Evolutionary conservation across 345 rosid species (phyloP).

Genomic region (Lumnitzera littorea): DNA sequence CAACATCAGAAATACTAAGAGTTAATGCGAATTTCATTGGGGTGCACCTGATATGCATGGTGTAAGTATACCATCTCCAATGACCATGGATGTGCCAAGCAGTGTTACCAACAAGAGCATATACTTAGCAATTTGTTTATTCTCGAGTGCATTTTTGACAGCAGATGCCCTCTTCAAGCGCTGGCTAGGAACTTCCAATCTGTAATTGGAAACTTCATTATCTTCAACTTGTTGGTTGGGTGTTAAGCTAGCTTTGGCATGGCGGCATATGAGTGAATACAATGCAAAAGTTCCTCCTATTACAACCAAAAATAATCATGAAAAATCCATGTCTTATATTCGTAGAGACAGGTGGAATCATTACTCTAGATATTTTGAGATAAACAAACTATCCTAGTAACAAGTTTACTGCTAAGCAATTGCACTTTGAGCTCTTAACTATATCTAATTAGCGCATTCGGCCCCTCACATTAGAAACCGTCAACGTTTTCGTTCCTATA

Average conservation of each 20-base stretch:
- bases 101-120: conserved; percentile 17
- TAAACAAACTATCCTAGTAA: too few relatives aligned
- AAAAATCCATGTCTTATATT: too few relatives aligned
- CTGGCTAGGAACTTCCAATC: conserved; percentile 7
- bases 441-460: too few relatives aligned
- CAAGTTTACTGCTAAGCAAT: too few relatives aligned
- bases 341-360: too few relatives aligned
- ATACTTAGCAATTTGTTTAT: conserved; percentile 12
- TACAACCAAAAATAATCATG: too few relatives aligned
- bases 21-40: too few relatives aligned
- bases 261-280: conserved; percentile 27
- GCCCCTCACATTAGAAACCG: too few relatives aligned
- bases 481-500: too few relatives aligned
- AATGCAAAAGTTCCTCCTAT: conserved; percentile 30
- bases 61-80: conserved; percentile 34
- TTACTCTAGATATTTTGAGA: too few relatives aligned
- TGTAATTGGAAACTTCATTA: conserved; percentile 14
- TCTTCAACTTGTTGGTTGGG: conserved; percentile 29
- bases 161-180: conserved; percentile 11
- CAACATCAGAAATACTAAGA: too few relatives aligned
- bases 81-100: conserved; percentile 33
- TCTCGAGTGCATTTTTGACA: conserved; percentile 14
- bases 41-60: conserved; percentile 24
- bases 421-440: too few relatives aligned
- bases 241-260: conserved; percentile 18